Base-by-base conservation (phyloP, 2,329 filamentous ascomycete genomes). In the Furcasterigmium sp. region DNA sequence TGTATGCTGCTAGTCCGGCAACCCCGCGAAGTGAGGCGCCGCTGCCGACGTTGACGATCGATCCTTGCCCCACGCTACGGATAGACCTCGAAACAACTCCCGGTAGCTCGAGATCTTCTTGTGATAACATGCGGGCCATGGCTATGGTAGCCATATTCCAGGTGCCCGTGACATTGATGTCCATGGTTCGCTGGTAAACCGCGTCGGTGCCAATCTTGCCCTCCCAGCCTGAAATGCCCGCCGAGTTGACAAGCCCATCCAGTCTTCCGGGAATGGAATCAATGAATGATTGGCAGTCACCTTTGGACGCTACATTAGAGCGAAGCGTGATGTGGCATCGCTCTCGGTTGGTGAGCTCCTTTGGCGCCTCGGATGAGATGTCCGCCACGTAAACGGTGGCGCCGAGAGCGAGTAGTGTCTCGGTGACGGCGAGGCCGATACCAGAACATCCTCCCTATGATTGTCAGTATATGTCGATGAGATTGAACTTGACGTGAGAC, bases 221-320 rank as follows among this genome's bases (percentile, higher is more conserved):
- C 6, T 46, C 44, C 39, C 40, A 46, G 35, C 44, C 34, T 13
- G 40, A 46, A 23, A 30, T 32, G 17, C 44, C 44, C 18, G 44
- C 44, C 20, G 23, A 43, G 25, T 46, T 46, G 15, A 46, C 44
- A 17, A 46, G 44, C n/a, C 44, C 44, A 25, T 46, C 44, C 10
- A 46, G 26, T 17, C 44, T 21, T 13, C 44, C 44, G 4, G 39
- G 39, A 14, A 46, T 37, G 13, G 44, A 39, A n/a, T 35, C 20
- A 8, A 42, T 18, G 37, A 44, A 44, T 19, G 11, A 8, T 14
- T 21, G 26, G 28, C 42, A 44, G 13, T 20, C 28, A 3, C 42
- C 36, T 8, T 40, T 17, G 18, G 42, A 39, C 15, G n/a, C n/a
- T n/a, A 44, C 37, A 40, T 44, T 37, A 18, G 36, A 44, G 7